Evolutionary conservation across 805 yeast species (phyloP), one percentile per base, ranked within the genome.

Genomic region (Zygoascus flipseniorum): DNA sequence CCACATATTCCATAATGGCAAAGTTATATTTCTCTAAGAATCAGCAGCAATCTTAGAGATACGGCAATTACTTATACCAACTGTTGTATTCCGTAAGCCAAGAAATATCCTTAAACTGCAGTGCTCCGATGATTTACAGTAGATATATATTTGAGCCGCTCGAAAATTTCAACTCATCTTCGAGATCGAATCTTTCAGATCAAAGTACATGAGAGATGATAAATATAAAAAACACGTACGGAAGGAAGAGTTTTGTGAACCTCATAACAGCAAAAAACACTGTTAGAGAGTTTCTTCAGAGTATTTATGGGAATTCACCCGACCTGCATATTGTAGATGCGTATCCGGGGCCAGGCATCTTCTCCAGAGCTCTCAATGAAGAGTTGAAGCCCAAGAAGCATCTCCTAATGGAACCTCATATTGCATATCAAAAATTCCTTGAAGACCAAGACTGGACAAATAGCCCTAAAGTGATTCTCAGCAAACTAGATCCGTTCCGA

Each of bases 301-400:
- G 67, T 58, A 59, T 73, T 64, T 60, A 61, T 16, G 42, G 19
- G 16, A 62, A 64, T n/a, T 31, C 31, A 10, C 10, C n/a, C 23
- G 67, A 61, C 45, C 56, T 63, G 14, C 60, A 66, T 10, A 59
- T 69, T 10, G 43, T 69, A n/a, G 72, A 69, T 52, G 65, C 62
- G 8, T 68, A 69, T 54, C 61, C 70, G 9, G 83, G 85, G 1
- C 73, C 76, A 32, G 81, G 86, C 4, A 69, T 82, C 1, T 79
- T 84, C 60, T 77, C 90, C 0, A 72, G 82, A 1, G 77, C 82
- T 56, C 62, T 90, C n/a, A 75, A 86, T 64, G 74, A 81, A 52
- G 72, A 71, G 31, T 68, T 85, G 13, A 68, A 76, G 42, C 97
- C 97, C 0, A 65, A 69, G 35, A 79, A 76, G 28, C 89, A 89